Base-by-base conservation (phyloP, 2,329 filamentous ascomycete genomes). In the Bipolaris zeicola region DNA sequence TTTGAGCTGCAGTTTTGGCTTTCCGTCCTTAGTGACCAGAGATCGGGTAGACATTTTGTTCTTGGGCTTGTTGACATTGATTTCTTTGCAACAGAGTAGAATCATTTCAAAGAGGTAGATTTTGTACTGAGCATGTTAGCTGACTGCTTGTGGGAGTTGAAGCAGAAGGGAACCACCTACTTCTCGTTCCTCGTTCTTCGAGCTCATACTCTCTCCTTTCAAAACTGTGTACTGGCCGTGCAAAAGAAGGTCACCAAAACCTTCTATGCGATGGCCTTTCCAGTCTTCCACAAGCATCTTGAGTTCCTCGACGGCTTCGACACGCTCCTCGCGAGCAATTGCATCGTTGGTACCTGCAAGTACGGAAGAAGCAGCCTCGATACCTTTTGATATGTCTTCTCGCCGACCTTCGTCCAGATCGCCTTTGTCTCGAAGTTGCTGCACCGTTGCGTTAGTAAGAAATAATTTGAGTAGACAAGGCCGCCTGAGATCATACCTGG, bases 101-200 rank as follows among this genome's bases (percentile, higher is more conserved):
- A 99, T 99, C 72, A 87, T 90, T 75, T 98, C 91, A 76, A 99
- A 99, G 28, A 99, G 87, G 77, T 96, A 99, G 60, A 99, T 96
- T 76, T 96, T 94, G 75, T 98, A 99, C 90, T 96, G 20, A 66
- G 43, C n/a, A 6, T 0, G 28, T 56, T 56, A 37, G 20, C 7
- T 8, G 52, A 61, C 24, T 64, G 60, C 31, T 47, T 16, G 26
- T 28, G 26, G 14, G 42, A n/a, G 7, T 39, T 39, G 3, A 13
- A 5, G 10, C 6, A 36, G 6, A 16, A 14, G 6, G 18, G 18
- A 22, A 10, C 13, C 11, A 80, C 84, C 74, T 78, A 94, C 91
- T 77, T 97, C 93, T 83, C 94, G 90, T 79, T 96, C 93, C 67
- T 91, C 88, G 58, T 97, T 94, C 70, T 88, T 96, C 0, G 70